Conservation (phyloP, 2,329 filamentous ascomycete species). For the Grosmannia penicillata region DNA sequence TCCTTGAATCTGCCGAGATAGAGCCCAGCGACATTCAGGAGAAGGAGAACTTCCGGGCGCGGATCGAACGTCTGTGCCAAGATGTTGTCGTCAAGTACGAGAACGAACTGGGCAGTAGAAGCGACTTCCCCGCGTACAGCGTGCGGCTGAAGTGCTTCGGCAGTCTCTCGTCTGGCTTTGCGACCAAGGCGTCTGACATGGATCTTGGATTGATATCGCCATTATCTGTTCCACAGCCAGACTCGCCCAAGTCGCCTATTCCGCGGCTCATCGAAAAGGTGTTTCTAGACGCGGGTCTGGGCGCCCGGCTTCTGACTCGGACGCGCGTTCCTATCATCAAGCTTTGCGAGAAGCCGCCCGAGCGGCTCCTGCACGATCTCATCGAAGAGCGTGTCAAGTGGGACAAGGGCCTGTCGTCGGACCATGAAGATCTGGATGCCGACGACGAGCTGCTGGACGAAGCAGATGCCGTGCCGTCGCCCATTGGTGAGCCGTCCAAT, state of each 20-base stretch:
- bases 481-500: neutral
- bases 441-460: slow-evolving; percentile 14
- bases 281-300: slow-evolving; percentile 56
- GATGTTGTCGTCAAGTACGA: slow-evolving; percentile 41
- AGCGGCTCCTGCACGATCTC: slow-evolving; percentile 44
- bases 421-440: slow-evolving; percentile 20
- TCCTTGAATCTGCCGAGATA: slow-evolving; percentile 49
- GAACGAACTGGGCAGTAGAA: slow-evolving; percentile 19
- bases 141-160: slow-evolving; percentile 68
- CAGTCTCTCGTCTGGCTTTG: slow-evolving; percentile 73
- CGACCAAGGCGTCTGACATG: slow-evolving; percentile 79
- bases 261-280: slow-evolving; percentile 63
- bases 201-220: slow-evolving; percentile 67
- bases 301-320: slow-evolving; percentile 60
- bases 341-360: slow-evolving; percentile 57
- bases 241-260: slow-evolving; percentile 43
- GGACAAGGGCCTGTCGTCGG: slow-evolving; percentile 41
- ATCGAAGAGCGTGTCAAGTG: slow-evolving; percentile 53
- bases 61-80: slow-evolving; percentile 50
- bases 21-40: slow-evolving; percentile 44
- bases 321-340: slow-evolving; percentile 83
- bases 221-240: slow-evolving; percentile 36
- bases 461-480: slow-evolving; percentile 1
- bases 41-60: slow-evolving; percentile 55
- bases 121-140: slow-evolving; percentile 34